Evolutionary conservation across 129 eudicot genomes (phyloP), one percentile per base, ranked within the genome.

Genomic region (Mikania micrantha): DNA sequence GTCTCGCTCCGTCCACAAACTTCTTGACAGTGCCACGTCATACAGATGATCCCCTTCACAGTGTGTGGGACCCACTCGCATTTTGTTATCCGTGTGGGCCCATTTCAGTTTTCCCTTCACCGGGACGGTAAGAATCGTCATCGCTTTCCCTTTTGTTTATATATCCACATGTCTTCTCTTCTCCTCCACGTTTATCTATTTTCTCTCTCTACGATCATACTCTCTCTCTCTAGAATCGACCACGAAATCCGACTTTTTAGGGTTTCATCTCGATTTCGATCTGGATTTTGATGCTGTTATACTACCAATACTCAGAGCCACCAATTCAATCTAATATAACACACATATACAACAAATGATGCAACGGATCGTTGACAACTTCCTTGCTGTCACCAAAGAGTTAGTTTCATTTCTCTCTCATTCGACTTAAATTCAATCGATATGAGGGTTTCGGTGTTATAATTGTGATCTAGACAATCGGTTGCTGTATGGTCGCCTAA

Each of bases 361-460:
- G 77, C 96, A 88, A 70, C 80, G 92, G 58, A 38, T 68, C 62
- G 92, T 88, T 78, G 96, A 88, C 85, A 80, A 82, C 82, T 78
- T 81, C 83, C 88, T 88, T 68, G 96, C 96, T 67, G 83, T 85
- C 72, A 82, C 92, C 52, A 88, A 88, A 78, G 96, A 88, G 96
- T 88, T 47, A 75, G 92, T 84, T 45, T 29, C 64, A 7, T 60
- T 22, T 29, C 49, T 64, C 17, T 42, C 41, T 66, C 42, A 11
- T 66, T 56, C 36, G 34, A 40, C 41, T 29, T 4, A 7, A 32
- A 52, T 28, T 13, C 12, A 16, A 54, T 69, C 54, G 28, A 48
- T 48, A 19, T 21, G 17, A 3, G 45, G 31, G 4, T 63, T 24
- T 42, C 15, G 11, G 27, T 41, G 11, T 24, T 15, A 7, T 27